phyloP scores from a whole-genome alignment of 352 stramenopile genomes.

The Globisporangium sylvaticum region DNA sequence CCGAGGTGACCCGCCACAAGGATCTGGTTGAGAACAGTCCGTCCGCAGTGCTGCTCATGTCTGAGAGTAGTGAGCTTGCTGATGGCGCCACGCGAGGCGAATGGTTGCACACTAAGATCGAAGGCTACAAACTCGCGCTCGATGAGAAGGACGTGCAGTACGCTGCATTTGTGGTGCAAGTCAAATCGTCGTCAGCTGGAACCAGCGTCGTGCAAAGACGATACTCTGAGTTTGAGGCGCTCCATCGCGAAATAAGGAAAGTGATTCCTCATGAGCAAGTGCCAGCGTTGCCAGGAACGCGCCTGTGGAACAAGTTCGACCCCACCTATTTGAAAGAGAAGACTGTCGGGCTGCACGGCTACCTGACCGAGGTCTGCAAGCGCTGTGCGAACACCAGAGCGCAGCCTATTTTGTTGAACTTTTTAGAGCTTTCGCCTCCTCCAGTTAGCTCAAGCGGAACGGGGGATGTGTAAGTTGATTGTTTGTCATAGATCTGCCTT shows the following conservation, averaged over 20 bases:
- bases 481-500: constrained; percentile 1
- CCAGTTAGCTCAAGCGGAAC: constrained; percentile 3
- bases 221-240: constrained; percentile 74
- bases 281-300: constrained; percentile 56
- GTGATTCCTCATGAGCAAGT: constrained; percentile 80
- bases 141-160: constrained; percentile 75
- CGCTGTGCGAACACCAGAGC: constrained; percentile 67
- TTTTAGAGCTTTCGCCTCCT: constrained; percentile 43
- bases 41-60: constrained; percentile 72
- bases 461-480: constrained; percentile 11
- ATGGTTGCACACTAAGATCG: constrained; percentile 80
- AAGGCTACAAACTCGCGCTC: constrained; percentile 59
- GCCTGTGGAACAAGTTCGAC: constrained; percentile 86
- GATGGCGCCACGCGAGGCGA: constrained; percentile 27
- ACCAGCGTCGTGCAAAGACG: constrained; percentile 70
- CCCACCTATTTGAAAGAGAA: constrained; percentile 80
- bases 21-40: constrained; percentile 80
- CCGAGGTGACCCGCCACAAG: constrained; percentile 62
- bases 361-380: constrained; percentile 72
- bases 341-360: constrained; percentile 60
- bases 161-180: constrained; percentile 76
- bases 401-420: constrained; percentile 58
- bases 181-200: constrained; percentile 58
- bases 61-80: constrained; percentile 21
- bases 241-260: constrained; percentile 73